phyloP scores from a whole-genome alignment of 495 filamentous ascomycete species.

The Talaromyces liani region DNA sequence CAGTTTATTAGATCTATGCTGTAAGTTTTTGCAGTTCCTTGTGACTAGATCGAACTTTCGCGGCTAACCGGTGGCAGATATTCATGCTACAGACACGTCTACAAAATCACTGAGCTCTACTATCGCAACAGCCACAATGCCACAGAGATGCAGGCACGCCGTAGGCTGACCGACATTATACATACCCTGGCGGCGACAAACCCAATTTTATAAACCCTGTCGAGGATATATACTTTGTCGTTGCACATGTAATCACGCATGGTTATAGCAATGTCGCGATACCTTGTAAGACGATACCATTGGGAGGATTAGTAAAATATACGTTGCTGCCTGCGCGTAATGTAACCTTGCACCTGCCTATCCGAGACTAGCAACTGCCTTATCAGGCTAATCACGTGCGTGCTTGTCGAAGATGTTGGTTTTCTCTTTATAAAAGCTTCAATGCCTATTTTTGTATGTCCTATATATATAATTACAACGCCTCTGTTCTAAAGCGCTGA shows the following conservation, averaged over 20 bases:
- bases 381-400: not conserved
- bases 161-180: constrained; percentile 22
- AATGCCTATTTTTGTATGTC: too few species aligned
- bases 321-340: not conserved
- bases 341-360: not conserved
- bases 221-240: not conserved
- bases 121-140: constrained; percentile 30
- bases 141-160: constrained; percentile 30
- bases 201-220: not conserved
- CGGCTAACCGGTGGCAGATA: constrained; percentile 19
- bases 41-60: constrained; percentile 4
- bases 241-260: not conserved
- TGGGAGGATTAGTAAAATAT: not conserved
- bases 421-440: too few species aligned
- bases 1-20: constrained; percentile 26
- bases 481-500: too few species aligned
- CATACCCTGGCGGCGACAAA: constrained; percentile 2
- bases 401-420: too few species aligned
- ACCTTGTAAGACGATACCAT: not conserved
- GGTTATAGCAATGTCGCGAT: not conserved
- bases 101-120: constrained; percentile 32
- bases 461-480: too few species aligned
- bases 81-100: constrained; percentile 33
- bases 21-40: constrained; percentile 18
- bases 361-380: not conserved